Evolutionary conservation across 371 early-diverging fungal genomes (phyloP), one percentile per base, ranked within the genome.

Genomic region (Massospora cicadina): DNA sequence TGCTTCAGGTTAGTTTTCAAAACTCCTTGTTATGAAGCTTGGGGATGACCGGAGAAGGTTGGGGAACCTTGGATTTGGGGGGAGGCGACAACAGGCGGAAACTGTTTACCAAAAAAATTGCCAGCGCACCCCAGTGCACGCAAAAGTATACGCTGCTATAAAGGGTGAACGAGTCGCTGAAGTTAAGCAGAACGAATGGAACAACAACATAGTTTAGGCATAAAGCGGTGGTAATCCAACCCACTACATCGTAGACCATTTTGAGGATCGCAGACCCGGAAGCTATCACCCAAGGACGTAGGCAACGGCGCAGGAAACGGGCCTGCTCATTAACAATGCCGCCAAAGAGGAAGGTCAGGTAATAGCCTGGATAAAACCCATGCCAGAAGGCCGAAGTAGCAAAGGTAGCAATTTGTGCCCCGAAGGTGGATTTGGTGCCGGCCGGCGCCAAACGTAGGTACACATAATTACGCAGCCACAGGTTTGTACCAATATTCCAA

Each of bases 281-380:
- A 2, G 72, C 70, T 7, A 83, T 66, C 27, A 83, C 77, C 1
- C 84, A 70, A 0, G 90, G 90, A 2, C 90, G 81, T 26, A 92
- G 57, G 21, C 73, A 73, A n/a, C 83, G 74, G 27, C 92, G 83
- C 43, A 89, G 62, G 29, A 33, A n/a, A 13, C 62, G 31, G 10
- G 71, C 68, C 63, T 58, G 27, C 26, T 60, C 43, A 33, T 60
- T 43, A 17, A 59, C 43, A 33, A 53, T 21, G n/a, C 56, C 54
- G 27, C 31, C 60, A 43, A 60, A 65, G 21, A 60, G 21, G 31
- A 65, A 78, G 70, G 79, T 82, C 74, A 85, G 69, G 65, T 90
- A 88, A 68, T 90, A 89, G 2, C 90, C 92, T 7, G 90, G 87
- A 68, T 88, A 85, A 75, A 96, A 93, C 29, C 95, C 95, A 68